Conservation (phyloP, 805 yeast genomes). For the Brettanomyces nanus region DNA sequence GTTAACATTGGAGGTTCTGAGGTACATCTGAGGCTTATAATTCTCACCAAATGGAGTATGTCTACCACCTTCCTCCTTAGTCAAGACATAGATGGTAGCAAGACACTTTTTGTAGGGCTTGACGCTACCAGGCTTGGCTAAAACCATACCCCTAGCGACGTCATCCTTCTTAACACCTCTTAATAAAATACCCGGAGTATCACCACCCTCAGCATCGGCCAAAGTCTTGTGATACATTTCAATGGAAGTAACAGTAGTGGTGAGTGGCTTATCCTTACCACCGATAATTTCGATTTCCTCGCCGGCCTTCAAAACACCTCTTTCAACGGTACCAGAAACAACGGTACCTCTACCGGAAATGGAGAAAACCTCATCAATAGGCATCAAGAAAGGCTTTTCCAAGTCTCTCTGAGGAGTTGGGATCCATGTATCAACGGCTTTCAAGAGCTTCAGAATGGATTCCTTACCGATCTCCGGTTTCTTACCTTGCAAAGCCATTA, state of each 20-base stretch:
- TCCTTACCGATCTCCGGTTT: conserved; percentile 88
- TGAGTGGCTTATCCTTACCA: conserved; percentile 73
- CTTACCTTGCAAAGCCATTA: conserved; percentile 86
- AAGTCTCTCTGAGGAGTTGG: conserved; percentile 97
- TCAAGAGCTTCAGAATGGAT: conserved; percentile 75
- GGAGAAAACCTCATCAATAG: conserved; percentile 95
- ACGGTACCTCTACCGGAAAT: conserved; percentile 99
- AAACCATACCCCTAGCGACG: conserved; percentile 93
- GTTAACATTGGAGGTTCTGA: conserved; percentile 95
- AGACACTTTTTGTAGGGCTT: conserved; percentile 90
- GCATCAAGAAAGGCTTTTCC: conserved; percentile 94
- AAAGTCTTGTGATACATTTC: conserved; percentile 99
- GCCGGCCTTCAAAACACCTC: conserved; percentile 96
- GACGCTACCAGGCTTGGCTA: conserved; percentile 87
- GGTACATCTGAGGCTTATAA: conserved; percentile 96
- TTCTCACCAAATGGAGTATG: conserved; percentile 94
- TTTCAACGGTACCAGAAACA: conserved; percentile 97
- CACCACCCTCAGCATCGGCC: conserved; percentile 98
- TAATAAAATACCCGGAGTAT: conserved; percentile 93
- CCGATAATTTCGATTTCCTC: conserved; percentile 98
- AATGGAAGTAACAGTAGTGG: conserved; percentile 95
- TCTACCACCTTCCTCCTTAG: conserved; percentile 99
- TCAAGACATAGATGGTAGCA: conserved; percentile 85
- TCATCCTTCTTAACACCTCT: conserved; percentile 99
- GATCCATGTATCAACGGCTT: conserved; percentile 86